Percentiles rank a stretch among this genome's conserved stretches.
These are phyloP conservation scores for Protea cynaroides DNA, from an alignment of 164 flowering plant genomes.

Conservation along the genomic window DNA sequence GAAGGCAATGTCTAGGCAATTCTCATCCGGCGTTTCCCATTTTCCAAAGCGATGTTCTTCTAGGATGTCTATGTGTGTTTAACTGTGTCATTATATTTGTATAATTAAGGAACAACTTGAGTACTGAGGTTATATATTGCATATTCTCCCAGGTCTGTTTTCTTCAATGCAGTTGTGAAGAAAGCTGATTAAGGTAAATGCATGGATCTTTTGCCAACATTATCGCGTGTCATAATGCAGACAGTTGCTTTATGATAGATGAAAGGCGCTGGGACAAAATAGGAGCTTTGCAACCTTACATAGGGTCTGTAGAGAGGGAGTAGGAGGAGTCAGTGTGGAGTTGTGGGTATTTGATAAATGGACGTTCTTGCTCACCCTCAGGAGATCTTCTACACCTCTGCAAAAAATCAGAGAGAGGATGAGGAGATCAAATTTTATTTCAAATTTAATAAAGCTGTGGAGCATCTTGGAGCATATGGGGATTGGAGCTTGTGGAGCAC, in stretches of 20 bases:
- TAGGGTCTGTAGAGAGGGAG: slow-evolving; percentile 86
- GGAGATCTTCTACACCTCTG: slow-evolving; percentile 55
- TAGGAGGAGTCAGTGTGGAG: slow-evolving; percentile 71
- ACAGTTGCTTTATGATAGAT: slow-evolving; percentile 97
- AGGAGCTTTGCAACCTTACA: slow-evolving; percentile 89
- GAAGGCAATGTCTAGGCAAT: no score
- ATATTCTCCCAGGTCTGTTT: slow-evolving; percentile 19
- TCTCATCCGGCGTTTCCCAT: no score
- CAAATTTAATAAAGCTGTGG: slow-evolving; percentile 75
- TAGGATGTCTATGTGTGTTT: no score
- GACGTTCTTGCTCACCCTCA: slow-evolving; percentile 61
- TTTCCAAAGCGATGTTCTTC: no score
- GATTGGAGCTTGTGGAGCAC: slow-evolving; percentile 96
- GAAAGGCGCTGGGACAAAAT: slow-evolving; percentile 89
- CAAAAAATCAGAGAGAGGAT: slow-evolving; percentile 56
- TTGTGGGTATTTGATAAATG: slow-evolving; percentile 56
- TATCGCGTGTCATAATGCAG: slow-evolving; percentile 56
- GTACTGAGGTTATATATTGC: slow-evolving; percentile 5
- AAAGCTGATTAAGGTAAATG: slow-evolving; percentile 53
- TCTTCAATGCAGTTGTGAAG: slow-evolving; percentile 30
- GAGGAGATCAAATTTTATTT: slow-evolving; percentile 52
- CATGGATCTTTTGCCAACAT: slow-evolving; percentile 40
- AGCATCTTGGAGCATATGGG: slow-evolving; percentile 90
- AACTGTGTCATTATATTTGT: background rate
- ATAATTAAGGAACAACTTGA: background rate